Conservation (phyloP, 345 rosid genomes). For the Nasturtium officinale region DNA sequence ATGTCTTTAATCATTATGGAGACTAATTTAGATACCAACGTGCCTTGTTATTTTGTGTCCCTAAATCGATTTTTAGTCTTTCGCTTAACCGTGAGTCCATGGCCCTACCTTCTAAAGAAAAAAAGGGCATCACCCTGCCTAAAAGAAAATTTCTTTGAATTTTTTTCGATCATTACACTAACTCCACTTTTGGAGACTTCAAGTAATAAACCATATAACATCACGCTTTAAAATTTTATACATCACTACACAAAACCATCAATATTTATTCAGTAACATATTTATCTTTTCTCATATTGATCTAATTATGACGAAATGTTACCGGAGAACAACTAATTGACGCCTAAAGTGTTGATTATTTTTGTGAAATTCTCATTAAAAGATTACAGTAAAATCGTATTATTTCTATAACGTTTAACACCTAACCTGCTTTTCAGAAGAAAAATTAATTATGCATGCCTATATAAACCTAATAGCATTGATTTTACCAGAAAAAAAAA, state of each 20-base stretch:
- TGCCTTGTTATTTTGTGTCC: slow-evolving; percentile 18
- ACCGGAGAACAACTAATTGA: not conserved
- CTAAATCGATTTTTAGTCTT: slow-evolving; percentile 13
- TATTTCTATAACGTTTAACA: not conserved
- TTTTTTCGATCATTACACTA: not conserved
- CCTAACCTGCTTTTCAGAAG: not conserved
- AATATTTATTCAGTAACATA: not conserved
- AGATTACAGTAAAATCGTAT: not conserved
- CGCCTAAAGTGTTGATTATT: not conserved
- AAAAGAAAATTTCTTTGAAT: slow-evolving; percentile 13
- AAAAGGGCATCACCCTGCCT: not conserved
- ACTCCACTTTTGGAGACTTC: slow-evolving; percentile 14
- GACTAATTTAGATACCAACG: slow-evolving; percentile 22
- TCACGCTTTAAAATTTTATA: not conserved
- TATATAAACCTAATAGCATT: not conserved
- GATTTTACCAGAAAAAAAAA: not conserved
- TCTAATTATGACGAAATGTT: not conserved
- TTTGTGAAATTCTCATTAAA: not conserved
- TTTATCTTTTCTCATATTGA: not conserved
- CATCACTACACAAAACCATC: slow-evolving; percentile 9
- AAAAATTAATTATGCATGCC: not conserved
- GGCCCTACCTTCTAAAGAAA: slow-evolving; percentile 27
- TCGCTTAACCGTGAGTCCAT: slow-evolving; percentile 18
- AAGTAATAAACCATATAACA: slow-evolving; percentile 3
- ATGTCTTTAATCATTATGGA: slow-evolving; percentile 6